Evolutionary conservation across 2,329 filamentous ascomycete species (phyloP), one percentile per base, ranked within the genome.

Genomic region (Epichloe brachyelytri): DNA sequence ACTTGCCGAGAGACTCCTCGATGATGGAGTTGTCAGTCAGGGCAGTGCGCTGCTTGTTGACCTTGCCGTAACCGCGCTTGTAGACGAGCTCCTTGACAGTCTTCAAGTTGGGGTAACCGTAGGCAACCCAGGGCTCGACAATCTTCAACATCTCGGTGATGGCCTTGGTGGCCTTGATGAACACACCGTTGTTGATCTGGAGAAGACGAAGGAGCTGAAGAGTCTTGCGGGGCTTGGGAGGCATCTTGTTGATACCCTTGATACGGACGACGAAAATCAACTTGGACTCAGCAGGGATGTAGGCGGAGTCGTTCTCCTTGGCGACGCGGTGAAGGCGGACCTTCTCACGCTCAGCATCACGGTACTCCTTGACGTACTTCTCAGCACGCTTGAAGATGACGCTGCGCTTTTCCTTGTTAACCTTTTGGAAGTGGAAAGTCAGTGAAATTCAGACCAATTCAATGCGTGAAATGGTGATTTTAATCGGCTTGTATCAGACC

Each of bases 241-340:
- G 84, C 67, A 98, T 97, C 87, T 98, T 98, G 88, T 97, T 97
- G 89, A 98, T 97, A 95, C 91, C 93, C 88, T 98, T 98, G 82
- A 98, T 98, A 73, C 93, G 91, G 75, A 97, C 78, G 66, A 98
- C 83, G 73, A 98, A 98, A 78, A 91, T 89, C 68, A 98, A 80
- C 78, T 95, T 96, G 70, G 87, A 77, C 82, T 98, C 89, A 59
- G 88, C 90, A 59, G 88, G 85, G 63, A 98, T 86, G 76, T 94
- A 93, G 82, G 91, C 93, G 71, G 82, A 86, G 72, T 91, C 91
- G 68, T 88, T 83, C 74, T 88, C 79, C 82, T 95, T 95, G 75
- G 89, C 87, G 60, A 89, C 75, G 64, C 93, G 91, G 67, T 79
- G 71, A 58, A 98, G 86, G 67, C 93, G 88, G 74, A 98, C 81